Percentiles rank a stretch among this genome's conserved stretches.
Conservation (phyloP, 2,329 filamentous ascomycete genomes). For the Arachnopeziza araneosa region DNA sequence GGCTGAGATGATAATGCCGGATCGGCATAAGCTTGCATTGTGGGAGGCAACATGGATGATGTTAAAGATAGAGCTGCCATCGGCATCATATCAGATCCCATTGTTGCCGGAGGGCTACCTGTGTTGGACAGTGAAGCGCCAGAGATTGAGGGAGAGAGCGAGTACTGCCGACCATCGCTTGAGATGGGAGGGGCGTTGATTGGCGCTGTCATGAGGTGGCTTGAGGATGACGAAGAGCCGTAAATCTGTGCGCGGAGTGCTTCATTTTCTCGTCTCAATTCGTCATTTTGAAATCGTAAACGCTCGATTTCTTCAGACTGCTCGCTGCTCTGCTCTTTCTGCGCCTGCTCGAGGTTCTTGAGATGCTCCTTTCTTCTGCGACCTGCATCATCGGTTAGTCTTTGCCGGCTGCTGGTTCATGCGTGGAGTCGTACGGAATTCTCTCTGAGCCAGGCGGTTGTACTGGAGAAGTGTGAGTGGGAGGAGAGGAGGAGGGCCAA, state of each 20-base stretch:
- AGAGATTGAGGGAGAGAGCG: constrained; percentile 30
- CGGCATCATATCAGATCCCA: constrained; percentile 29
- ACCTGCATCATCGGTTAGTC: constrained; percentile 27
- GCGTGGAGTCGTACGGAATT: constrained; percentile 35
- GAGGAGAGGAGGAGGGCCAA: too few relatives aligned
- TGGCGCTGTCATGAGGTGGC: constrained; percentile 22
- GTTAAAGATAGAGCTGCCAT: constrained; percentile 29
- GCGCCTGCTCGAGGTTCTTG: constrained; percentile 37
- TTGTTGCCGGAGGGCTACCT: constrained; percentile 26
- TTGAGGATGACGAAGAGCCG: constrained; percentile 28
- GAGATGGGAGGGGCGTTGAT: constrained; percentile 17
- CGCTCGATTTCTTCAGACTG: constrained; percentile 38
- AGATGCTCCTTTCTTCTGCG: constrained; percentile 40
- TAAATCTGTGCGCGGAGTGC: constrained; percentile 33
- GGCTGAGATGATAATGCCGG: constrained; percentile 28
- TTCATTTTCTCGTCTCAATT: constrained; percentile 37
- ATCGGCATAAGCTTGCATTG: constrained; percentile 29
- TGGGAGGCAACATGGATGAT: constrained; percentile 27
- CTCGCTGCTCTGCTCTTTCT: constrained; percentile 34
- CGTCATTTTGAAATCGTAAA: constrained; percentile 35
- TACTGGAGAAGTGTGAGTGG: constrained; percentile 20
- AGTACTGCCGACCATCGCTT: constrained; percentile 27
- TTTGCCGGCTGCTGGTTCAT: constrained; percentile 1
- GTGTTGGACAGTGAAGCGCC: constrained; percentile 28
- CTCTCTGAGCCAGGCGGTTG: constrained; percentile 39